These are phyloP conservation scores for Lactifluus subvellereus DNA, from an alignment of 768 basidiomycete species.

Conservation along the genomic window DNA sequence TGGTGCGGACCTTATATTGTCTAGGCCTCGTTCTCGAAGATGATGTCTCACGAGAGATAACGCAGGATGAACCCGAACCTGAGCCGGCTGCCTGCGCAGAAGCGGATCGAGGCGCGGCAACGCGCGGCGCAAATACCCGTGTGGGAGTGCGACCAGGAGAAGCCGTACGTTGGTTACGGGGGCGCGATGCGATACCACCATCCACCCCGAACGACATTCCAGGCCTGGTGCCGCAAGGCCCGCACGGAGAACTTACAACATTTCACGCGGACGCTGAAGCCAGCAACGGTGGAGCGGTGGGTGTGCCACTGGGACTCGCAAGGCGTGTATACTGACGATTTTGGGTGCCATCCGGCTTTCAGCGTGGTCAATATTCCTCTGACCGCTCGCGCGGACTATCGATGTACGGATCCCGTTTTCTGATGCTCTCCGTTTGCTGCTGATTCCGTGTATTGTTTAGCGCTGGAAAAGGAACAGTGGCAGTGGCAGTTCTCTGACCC, in stretches of 20 bases:
- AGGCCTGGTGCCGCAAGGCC: conserved; percentile 42
- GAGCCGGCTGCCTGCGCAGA: conserved; percentile 28
- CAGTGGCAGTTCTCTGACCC: conserved; percentile 63
- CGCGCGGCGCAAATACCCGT: conserved; percentile 24
- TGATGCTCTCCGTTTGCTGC: neutral
- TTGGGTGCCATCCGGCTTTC: neutral
- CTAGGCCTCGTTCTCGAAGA: conserved; percentile 7
- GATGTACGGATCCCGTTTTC: conserved; percentile 35
- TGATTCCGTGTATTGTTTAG: conserved; percentile 28
- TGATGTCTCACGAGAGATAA: neutral
- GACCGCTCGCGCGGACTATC: conserved; percentile 54
- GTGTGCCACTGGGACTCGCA: conserved; percentile 15
- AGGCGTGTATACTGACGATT: neutral
- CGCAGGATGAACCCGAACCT: conserved; percentile 23
- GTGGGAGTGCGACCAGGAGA: conserved; percentile 36
- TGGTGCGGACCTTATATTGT: conserved; percentile 43
- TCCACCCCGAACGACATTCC: conserved; percentile 38
- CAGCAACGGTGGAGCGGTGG: conserved; percentile 53
- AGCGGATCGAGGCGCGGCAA: conserved; percentile 12
- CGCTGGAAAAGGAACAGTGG: conserved; percentile 38
- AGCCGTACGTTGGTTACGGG: conserved; percentile 32
- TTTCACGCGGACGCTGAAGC: conserved; percentile 49
- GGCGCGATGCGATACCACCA: conserved; percentile 33
- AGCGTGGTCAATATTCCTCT: conserved; percentile 62
- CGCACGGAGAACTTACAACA: conserved; percentile 56